A percentile compares a stretch with the other conserved stretches of the same genome.
These are phyloP conservation scores for Agaricus subrufescens DNA, from an alignment of 768 basidiomycete genomes.

Conservation along the genomic window DNA sequence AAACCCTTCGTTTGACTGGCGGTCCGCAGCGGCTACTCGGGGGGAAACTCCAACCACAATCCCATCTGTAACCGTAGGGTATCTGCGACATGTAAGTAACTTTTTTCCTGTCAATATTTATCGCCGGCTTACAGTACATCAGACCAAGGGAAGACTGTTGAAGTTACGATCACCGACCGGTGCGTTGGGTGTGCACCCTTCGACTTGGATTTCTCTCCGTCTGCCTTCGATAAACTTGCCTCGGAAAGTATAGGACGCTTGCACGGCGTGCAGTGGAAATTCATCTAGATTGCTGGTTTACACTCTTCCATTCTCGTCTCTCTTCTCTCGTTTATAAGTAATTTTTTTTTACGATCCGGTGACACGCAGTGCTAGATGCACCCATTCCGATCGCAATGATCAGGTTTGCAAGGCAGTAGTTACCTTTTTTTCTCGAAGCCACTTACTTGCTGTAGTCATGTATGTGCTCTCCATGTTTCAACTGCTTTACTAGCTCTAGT, in stretches of 20 bases:
- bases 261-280: constrained; percentile 43
- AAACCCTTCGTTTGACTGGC: background rate
- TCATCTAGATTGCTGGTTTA: constrained; percentile 24
- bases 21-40: constrained; percentile 43
- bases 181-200: constrained; percentile 49
- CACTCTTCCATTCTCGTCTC: constrained; percentile 9
- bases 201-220: constrained; percentile 61
- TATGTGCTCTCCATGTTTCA: constrained; percentile 17
- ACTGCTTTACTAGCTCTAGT: constrained; percentile 10
- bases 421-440: constrained; percentile 9
- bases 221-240: constrained; percentile 51
- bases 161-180: constrained; percentile 54
- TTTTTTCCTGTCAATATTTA: background rate
- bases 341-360: constrained; percentile 11
- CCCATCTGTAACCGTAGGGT: constrained; percentile 60
- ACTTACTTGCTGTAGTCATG: constrained; percentile 32
- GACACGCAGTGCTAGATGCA: constrained; percentile 24
- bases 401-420: constrained; percentile 1
- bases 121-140: constrained; percentile 6
- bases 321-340: constrained; percentile 7
- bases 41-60: constrained; percentile 68
- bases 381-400: constrained; percentile 8
- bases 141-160: constrained; percentile 50
- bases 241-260: constrained; percentile 44
- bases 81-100: constrained; percentile 42